Conservation (phyloP, 345 rosid genomes). For the Orychophragmus violaceus region DNA sequence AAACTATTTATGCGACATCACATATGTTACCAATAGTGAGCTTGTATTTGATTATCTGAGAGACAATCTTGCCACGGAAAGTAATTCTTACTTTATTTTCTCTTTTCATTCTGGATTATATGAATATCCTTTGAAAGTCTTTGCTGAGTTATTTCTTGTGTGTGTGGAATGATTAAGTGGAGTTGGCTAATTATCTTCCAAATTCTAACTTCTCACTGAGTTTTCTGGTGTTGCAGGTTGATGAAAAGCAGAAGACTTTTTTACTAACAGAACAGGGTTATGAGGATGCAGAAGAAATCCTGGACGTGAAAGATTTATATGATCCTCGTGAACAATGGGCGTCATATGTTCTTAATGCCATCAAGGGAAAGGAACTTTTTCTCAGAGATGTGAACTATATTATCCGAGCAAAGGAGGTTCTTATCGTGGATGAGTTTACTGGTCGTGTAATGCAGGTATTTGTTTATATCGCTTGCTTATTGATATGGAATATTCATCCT, state of each 20-base stretch:
- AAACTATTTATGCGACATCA: slow-evolving; percentile 81
- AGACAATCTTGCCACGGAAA: slow-evolving; percentile 99
- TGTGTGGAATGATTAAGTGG: not conserved
- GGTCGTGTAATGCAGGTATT: slow-evolving; percentile 98
- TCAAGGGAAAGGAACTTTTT: slow-evolving; percentile 87
- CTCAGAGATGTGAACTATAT: slow-evolving; percentile 93
- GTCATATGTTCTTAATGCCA: slow-evolving; percentile 76
- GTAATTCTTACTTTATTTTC: slow-evolving; percentile 59
- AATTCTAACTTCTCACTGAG: not conserved
- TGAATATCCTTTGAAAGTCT: not conserved
- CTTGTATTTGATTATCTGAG: slow-evolving; percentile 91
- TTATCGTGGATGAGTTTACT: slow-evolving; percentile 93
- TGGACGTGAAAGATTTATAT: slow-evolving; percentile 81
- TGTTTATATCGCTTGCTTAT: slow-evolving; percentile 5
- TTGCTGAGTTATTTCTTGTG: slow-evolving; percentile 7
- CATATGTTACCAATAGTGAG: slow-evolving; percentile 93
- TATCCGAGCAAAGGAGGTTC: slow-evolving; percentile 86
- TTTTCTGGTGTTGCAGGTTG: slow-evolving; percentile 53
- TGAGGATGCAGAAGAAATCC: slow-evolving; percentile 91
- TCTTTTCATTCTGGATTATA: slow-evolving; percentile 9
- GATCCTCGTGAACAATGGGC: slow-evolving; percentile 99
- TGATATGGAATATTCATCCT: not conserved
- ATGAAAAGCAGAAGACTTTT: slow-evolving; percentile 88
- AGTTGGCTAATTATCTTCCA: not conserved
- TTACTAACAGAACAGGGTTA: slow-evolving; percentile 91